phyloP scores from a whole-genome alignment of 306 rosid species.

The Phaseolus lunatus region DNA sequence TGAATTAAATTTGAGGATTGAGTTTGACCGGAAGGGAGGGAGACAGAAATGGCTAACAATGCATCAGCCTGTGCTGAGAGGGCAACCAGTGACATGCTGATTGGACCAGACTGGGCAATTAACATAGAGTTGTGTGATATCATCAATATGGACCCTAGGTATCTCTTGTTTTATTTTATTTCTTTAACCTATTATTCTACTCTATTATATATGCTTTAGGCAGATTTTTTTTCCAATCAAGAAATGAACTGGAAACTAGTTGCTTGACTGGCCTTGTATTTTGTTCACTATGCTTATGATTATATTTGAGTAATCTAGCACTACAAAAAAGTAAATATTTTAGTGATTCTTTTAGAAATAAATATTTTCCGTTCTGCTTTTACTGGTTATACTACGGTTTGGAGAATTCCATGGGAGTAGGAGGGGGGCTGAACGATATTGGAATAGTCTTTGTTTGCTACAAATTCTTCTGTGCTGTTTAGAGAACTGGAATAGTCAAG shows the following conservation, averaged over 20 bases:
- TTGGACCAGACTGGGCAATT: slow-evolving; percentile 96
- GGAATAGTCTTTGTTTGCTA: background rate
- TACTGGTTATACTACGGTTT: background rate
- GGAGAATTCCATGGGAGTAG: background rate
- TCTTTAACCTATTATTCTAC: background rate
- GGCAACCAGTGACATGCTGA: slow-evolving; percentile 95
- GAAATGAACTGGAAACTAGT: background rate
- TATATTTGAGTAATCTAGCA: background rate
- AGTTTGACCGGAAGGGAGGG: background rate
- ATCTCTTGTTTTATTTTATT: slow-evolving; percentile 16
- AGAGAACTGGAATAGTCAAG: background rate
- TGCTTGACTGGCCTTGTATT: background rate
- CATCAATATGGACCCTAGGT: slow-evolving; percentile 88
- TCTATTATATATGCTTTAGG: background rate
- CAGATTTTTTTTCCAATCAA: background rate
- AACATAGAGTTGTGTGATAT: slow-evolving; percentile 93
- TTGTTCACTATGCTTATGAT: background rate
- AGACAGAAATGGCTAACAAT: slow-evolving; percentile 67
- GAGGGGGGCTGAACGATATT: background rate
- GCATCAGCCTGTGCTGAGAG: slow-evolving; percentile 91
- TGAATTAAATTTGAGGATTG: background rate
- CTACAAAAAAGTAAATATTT: too few species aligned
- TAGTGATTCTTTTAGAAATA: background rate
- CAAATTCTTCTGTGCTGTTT: slow-evolving; percentile 16
- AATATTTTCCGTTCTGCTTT: background rate